Evolutionary conservation across 2,329 filamentous ascomycete species (phyloP), one percentile per base, ranked within the genome.

Genomic region (Teratosphaeria epicoccoides): DNA sequence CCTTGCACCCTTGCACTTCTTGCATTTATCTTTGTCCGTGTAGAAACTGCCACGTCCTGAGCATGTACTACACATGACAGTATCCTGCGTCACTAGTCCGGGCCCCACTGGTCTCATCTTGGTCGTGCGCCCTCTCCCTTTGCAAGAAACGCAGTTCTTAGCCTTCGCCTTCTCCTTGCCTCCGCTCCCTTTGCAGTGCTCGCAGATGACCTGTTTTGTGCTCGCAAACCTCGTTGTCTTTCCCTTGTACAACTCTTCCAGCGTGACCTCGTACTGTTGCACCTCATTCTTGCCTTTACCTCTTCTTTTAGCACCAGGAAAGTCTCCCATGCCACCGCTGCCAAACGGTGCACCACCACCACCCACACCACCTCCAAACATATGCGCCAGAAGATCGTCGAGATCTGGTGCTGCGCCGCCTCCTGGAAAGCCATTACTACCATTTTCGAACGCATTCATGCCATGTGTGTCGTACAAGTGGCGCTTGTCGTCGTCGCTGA

Each of bases 171-270:
- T 94, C 55, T 95, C 87, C 71, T 94, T 96, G 57, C 87, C 93
- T 40, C 93, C 93, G 46, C 78, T 82, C 44, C 93, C 93, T 67
- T 90, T 91, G 76, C 93, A 98, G 62, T 83, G 79, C 53, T 78
- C 78, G 72, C 93, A 98, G 55, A 95, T 77, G 55, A 96, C 80
- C 66, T 95, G 91, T 76, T 97, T 97, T 64, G 90, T 94, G 65
- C 87, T 93, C 7, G 88, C 84, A 68, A 98, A 96, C 73, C 94
- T 93, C 66, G 95, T 93, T 0, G 93, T 96, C 77, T 97, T 96
- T 63, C 93, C 93, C 73, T 95, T 96, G 79, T 97, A 98, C 26
- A 98, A 77, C 70, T 98, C 93, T 69, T 97, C 93, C 54, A 98
- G 73, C 2, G 83, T 86, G 52, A 97, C 87, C 67, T 89, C 84